These are phyloP conservation scores for Sambucus nigra DNA, from an alignment of 129 eudicot species.

Conservation along the genomic window DNA sequence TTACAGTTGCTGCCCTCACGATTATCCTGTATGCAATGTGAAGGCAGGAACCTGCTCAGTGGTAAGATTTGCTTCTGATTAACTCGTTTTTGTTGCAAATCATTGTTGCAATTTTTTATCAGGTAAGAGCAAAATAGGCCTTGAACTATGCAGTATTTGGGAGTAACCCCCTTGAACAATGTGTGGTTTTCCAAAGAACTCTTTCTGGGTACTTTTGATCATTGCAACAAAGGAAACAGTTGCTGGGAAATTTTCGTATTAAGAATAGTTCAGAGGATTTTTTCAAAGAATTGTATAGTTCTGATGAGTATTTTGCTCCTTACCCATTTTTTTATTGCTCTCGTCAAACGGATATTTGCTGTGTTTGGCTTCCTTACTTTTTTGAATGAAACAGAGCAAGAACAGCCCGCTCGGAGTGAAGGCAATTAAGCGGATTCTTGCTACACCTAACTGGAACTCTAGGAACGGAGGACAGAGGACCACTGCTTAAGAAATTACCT, in stretches of 20 bases:
- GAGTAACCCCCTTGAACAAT: no score
- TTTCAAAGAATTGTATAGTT: no score
- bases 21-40: slow-evolving; percentile 57
- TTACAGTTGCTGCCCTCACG: slow-evolving; percentile 84
- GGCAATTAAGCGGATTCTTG: slow-evolving; percentile 55
- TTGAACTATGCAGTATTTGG: no score
- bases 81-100: neutral
- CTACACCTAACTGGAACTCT: slow-evolving; percentile 28
- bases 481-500: slow-evolving; percentile 21
- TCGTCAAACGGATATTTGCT: no score
- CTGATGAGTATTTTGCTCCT: no score
- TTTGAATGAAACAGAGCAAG: slow-evolving; percentile 40
- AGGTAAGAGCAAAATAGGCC: no score
- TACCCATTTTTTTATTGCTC: no score
- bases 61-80: slow-evolving; percentile 21
- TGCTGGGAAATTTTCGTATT: no score
- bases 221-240: no score
- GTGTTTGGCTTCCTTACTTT: neutral
- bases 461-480: slow-evolving; percentile 23
- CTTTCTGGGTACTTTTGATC: no score
- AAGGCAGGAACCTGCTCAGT: slow-evolving; percentile 53
- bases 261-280: no score
- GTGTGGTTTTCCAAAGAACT: no score
- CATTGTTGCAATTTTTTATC: neutral
- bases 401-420: slow-evolving; percentile 51